These are phyloP conservation scores for Oryza meyeriana DNA, from an alignment of 176 grass and related monocot species.

Conservation along the genomic window DNA sequence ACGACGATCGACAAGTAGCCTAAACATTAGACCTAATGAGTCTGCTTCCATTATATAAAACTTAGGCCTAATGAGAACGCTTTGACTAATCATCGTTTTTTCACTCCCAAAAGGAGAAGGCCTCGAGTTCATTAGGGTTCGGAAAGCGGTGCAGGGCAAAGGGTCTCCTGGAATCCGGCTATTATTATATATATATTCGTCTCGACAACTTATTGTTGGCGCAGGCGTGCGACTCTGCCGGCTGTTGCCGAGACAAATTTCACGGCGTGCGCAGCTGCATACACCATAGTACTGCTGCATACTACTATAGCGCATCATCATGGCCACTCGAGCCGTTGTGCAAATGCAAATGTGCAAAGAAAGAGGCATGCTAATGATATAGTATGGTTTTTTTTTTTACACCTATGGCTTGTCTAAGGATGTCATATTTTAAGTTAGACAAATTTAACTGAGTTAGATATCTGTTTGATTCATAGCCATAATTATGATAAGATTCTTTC, in stretches of 20 bases:
- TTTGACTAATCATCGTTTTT: not conserved
- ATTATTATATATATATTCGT: not conserved
- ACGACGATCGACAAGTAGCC: not conserved
- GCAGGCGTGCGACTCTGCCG: slow-evolving; percentile 24
- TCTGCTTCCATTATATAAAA: not conserved
- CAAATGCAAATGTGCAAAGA: not conserved
- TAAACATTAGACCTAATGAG: not conserved
- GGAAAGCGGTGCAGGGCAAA: not conserved
- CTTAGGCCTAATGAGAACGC: not conserved
- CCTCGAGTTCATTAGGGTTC: not conserved
- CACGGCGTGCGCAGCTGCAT: not conserved
- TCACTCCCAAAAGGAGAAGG: not conserved
- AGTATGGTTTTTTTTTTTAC: too few species aligned
- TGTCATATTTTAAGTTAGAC: too few species aligned
- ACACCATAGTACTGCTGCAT: slow-evolving; percentile 1
- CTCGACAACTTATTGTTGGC: not conserved
- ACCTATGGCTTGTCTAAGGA: too few species aligned
- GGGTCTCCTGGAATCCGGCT: not conserved
- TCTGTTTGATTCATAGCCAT: too few species aligned
- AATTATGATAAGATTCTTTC: too few species aligned
- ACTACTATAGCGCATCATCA: not conserved
- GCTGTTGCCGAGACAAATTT: slow-evolving; percentile 4
- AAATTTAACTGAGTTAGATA: too few species aligned
- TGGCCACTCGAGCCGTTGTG: not conserved
- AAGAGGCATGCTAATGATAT: too few species aligned